A percentile compares a stretch with the other conserved stretches of the same genome.
Conservation (phyloP, 2,329 filamentous ascomycete species). For the Stylonectria norvegica region DNA sequence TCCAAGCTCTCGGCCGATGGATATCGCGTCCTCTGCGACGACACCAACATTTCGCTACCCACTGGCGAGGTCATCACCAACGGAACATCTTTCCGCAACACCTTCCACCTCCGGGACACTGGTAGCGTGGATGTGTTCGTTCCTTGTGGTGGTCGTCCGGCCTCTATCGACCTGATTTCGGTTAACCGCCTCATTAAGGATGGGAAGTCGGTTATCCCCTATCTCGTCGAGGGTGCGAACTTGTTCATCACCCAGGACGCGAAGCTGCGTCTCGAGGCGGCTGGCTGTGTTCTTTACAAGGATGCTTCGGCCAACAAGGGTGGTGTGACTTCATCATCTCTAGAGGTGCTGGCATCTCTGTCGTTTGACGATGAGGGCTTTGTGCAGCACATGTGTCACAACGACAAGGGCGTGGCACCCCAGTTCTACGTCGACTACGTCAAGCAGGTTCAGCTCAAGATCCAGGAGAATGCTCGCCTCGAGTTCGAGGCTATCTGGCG, state of each 20-base stretch:
- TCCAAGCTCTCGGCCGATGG: constrained; percentile 83
- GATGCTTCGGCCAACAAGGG: constrained; percentile 98
- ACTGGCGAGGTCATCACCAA: constrained; percentile 83
- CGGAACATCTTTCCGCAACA: constrained; percentile 94
- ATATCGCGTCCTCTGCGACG: constrained; percentile 89
- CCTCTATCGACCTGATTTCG: constrained; percentile 89
- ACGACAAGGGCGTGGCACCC: constrained; percentile 67
- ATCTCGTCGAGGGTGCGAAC: constrained; percentile 97
- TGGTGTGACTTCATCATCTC: constrained; percentile 92
- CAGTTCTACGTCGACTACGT: constrained; percentile 94
- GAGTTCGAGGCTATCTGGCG: constrained; percentile 99
- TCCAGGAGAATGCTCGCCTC: constrained; percentile 83
- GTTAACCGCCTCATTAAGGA: constrained; percentile 86
- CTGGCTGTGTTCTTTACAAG: constrained; percentile 95
- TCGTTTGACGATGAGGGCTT: constrained; percentile 91
- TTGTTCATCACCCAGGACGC: constrained; percentile 98
- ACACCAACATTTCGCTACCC: constrained; percentile 83
- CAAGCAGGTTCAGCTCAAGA: constrained; percentile 83
- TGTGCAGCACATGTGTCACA: constrained; percentile 89
- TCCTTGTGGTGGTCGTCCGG: constrained; percentile 91
- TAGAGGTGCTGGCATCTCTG: constrained; percentile 90
- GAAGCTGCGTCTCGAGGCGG: constrained; percentile 89
- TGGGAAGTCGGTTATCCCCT: constrained; percentile 82
- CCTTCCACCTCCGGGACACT: constrained; percentile 82
- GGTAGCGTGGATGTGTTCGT: constrained; percentile 85